These are phyloP conservation scores for Verticillium longisporum DNA, from an alignment of 2,329 filamentous ascomycete genomes.

Conservation along the genomic window DNA sequence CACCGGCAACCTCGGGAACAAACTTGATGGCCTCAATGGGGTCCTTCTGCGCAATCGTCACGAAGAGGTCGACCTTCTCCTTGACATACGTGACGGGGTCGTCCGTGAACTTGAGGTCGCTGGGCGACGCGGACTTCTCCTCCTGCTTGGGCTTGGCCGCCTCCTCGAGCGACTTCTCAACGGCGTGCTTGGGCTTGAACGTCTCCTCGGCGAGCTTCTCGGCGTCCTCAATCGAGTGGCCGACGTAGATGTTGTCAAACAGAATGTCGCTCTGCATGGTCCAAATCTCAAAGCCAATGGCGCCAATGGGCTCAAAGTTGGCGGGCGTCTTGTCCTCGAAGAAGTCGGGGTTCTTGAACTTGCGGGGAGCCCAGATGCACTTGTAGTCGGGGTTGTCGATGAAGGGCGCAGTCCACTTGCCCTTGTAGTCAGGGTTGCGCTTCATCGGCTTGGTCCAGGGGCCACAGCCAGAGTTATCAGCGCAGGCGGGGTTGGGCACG, in stretches of 20 bases:
- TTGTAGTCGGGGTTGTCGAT: conserved; percentile 99
- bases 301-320: conserved; percentile 96
- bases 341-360: conserved; percentile 95
- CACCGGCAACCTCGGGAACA: conserved; percentile 85
- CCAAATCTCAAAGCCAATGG: conserved; percentile 99
- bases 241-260: conserved; percentile 99
- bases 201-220: conserved; percentile 83
- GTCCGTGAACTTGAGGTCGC: conserved; percentile 80
- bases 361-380: conserved; percentile 86
- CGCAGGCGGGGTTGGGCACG: conserved; percentile 92
- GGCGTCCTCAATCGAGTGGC: conserved; percentile 91
- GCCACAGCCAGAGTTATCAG: conserved; percentile 87
- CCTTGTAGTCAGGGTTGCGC: conserved; percentile 96
- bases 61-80: conserved; percentile 90
- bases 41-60: conserved; percentile 73
- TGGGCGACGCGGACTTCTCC: conserved; percentile 61
- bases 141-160: conserved; percentile 71
- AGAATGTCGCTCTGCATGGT: conserved; percentile 99
- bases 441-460: conserved; percentile 87
- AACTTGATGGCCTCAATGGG: conserved; percentile 80
- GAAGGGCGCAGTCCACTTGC: conserved; percentile 89
- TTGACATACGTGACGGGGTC: conserved; percentile 82
- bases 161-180: conserved; percentile 75
- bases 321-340: conserved; percentile 95
- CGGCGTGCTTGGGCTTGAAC: conserved; percentile 78